Evolutionary conservation across 2,329 filamentous ascomycete species (phyloP), one percentile per base, ranked within the genome.

Genomic region (Annulohypoxylon truncatum): DNA sequence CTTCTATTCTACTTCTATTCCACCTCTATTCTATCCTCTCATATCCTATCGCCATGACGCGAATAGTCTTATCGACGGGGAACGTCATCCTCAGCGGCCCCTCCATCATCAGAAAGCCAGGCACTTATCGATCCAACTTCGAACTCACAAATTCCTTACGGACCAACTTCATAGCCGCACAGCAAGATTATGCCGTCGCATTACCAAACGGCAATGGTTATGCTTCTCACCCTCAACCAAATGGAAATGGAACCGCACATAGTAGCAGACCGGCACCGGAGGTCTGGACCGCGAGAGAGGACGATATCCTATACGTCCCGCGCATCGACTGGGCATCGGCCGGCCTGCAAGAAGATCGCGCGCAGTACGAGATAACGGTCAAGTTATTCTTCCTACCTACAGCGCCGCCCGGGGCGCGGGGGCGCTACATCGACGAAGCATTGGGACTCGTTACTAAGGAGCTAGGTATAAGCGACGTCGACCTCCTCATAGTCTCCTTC

Each of bases 371-470:
- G 76, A 94, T 97, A 75, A 97, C 95, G 0, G 90, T 96, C 66
- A 99, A 99, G 81, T 82, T 99, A 20, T 99, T 99, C 83, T 96
- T 96, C 79, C 85, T 98, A 26, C 91, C 93, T 1, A 87, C 87
- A 15, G 87, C 92, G 56, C 84, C 90, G 8, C 81, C 87, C 1
- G 84, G 85, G 15, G 81, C 89, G 69, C 88, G 95, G 64, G 87
- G 87, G 71, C 82, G 84, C 58, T 90, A 97, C 76, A 91, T 92
- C 7, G 81, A 86, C 59, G 92, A 96, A 75, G 95, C 96, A 1
- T 84, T 99, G 71, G 83, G 88, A 54, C 81, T 97, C 8, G 94
- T 98, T 8, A 84, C 91, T 70, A 91, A 90, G 77, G 93, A 97
- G 79, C 82, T 99, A 61, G 87, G 90, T 56, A 89, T 94, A 6